A percentile compares a stretch with the other conserved stretches of the same genome.
These are phyloP conservation scores for Hypoxylon rubiginosum DNA, from an alignment of 2,329 filamentous ascomycete species.

Conservation along the genomic window DNA sequence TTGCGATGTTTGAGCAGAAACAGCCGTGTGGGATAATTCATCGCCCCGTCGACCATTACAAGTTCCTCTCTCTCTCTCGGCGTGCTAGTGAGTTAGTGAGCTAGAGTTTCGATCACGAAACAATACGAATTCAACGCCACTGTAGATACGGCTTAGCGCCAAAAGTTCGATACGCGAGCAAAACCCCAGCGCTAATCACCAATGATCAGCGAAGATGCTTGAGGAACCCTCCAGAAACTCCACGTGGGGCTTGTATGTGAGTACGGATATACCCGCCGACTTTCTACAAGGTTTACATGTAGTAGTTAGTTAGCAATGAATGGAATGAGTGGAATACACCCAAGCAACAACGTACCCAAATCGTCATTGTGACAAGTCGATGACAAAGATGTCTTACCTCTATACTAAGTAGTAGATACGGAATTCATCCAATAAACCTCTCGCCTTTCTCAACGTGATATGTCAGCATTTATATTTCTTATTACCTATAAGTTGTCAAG, in stretches of 20 bases:
- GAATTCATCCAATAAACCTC: too few relatives aligned
- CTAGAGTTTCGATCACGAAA: neutral
- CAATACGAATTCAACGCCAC: constrained; percentile 10
- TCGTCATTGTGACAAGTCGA: constrained; percentile 16
- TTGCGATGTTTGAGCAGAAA: neutral
- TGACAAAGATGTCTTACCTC: too few relatives aligned
- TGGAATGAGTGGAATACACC: too few relatives aligned
- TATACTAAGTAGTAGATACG: too few relatives aligned
- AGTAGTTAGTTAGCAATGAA: neutral
- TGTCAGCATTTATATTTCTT: too few relatives aligned
- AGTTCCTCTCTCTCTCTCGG: neutral
- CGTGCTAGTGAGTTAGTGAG: neutral
- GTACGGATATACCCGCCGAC: constrained; percentile 32
- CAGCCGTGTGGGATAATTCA: neutral
- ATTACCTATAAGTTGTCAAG: too few relatives aligned
- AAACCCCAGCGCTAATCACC: constrained; percentile 36
- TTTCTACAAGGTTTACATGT: too few relatives aligned
- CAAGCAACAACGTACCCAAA: neutral
- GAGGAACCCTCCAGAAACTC: constrained; percentile 20
- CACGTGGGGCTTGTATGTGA: constrained; percentile 24
- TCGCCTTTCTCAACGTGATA: too few relatives aligned
- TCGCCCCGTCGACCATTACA: neutral
- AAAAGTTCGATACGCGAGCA: constrained; percentile 34
- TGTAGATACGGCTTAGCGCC: constrained; percentile 31
- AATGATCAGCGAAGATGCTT: constrained; percentile 14